Conservation (phyloP, 106 monocot genomes). For the Platanthera zijinensis region DNA sequence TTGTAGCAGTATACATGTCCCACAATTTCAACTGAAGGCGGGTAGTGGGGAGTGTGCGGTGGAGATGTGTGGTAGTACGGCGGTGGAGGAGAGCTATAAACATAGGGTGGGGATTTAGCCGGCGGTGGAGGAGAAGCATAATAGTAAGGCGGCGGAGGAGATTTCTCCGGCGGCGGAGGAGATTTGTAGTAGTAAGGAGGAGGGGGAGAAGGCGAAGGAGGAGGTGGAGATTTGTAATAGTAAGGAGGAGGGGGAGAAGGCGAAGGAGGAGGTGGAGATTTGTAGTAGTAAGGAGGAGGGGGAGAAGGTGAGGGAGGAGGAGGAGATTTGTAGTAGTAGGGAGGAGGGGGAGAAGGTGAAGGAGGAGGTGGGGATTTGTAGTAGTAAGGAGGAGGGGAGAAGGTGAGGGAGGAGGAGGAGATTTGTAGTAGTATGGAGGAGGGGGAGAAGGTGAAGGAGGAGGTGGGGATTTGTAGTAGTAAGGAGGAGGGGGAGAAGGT, state of each 20-base stretch:
- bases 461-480: slow-evolving; percentile 12
- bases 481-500: neutral
- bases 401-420: neutral
- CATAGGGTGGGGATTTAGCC: neutral
- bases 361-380: slow-evolving; percentile 13
- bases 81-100: neutral
- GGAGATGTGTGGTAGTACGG: slow-evolving; percentile 17
- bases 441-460: slow-evolving; percentile 14
- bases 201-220: neutral
- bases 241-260: neutral
- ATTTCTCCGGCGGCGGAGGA: neutral
- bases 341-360: neutral
- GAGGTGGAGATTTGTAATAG: neutral
- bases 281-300: slow-evolving; percentile 9
- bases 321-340: slow-evolving; percentile 17
- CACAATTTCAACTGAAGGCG: slow-evolving; percentile 32
- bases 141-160: neutral
- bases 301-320: slow-evolving; percentile 17
- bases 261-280: neutral
- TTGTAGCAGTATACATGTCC: slow-evolving; percentile 65
- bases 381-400: slow-evolving; percentile 18
- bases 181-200: neutral
- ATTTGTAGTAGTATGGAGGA: slow-evolving; percentile 23
- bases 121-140: slow-evolving; percentile 3
- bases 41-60: slow-evolving; percentile 13